Conservation (phyloP, 2,329 filamentous ascomycete species). For the Pseudogymnoascus sp. region DNA sequence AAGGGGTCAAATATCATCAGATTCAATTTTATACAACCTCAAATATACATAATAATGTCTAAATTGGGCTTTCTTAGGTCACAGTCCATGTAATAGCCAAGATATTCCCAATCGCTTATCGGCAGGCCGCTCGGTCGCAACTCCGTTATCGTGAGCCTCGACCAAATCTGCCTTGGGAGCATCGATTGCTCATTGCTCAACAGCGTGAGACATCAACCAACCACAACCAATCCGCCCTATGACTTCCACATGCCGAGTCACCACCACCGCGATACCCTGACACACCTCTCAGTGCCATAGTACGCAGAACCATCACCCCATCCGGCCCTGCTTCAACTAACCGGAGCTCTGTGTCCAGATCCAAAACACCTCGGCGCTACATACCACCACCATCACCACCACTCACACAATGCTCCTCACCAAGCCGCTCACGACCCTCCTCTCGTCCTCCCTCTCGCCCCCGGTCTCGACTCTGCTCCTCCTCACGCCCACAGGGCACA, state of each 20-base stretch:
- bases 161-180: slow-evolving; percentile 1
- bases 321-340: slow-evolving; percentile 19
- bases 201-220: slow-evolving; percentile 4
- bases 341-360: slow-evolving; percentile 8
- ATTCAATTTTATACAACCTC: neutral
- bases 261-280: neutral
- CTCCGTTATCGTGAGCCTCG: slow-evolving; percentile 4
- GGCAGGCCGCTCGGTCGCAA: neutral
- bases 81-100: neutral
- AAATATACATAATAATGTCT: slow-evolving; percentile 1
- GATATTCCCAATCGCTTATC: slow-evolving; percentile 1
- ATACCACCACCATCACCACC: slow-evolving; percentile 21
- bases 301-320: neutral
- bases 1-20: neutral
- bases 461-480: slow-evolving; percentile 54
- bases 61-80: neutral
- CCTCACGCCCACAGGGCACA: slow-evolving; percentile 53
- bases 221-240: slow-evolving; percentile 3
- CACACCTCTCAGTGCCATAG: neutral
- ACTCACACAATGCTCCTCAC: slow-evolving; percentile 45
- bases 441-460: slow-evolving; percentile 47
- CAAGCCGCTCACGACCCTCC: slow-evolving; percentile 57
- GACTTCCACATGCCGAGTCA: slow-evolving; percentile 5
- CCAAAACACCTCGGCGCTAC: slow-evolving; percentile 11
- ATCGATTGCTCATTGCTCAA: slow-evolving; percentile 1